phyloP scores from a whole-genome alignment of 164 flowering plant genomes.

The Saururus chinensis region DNA sequence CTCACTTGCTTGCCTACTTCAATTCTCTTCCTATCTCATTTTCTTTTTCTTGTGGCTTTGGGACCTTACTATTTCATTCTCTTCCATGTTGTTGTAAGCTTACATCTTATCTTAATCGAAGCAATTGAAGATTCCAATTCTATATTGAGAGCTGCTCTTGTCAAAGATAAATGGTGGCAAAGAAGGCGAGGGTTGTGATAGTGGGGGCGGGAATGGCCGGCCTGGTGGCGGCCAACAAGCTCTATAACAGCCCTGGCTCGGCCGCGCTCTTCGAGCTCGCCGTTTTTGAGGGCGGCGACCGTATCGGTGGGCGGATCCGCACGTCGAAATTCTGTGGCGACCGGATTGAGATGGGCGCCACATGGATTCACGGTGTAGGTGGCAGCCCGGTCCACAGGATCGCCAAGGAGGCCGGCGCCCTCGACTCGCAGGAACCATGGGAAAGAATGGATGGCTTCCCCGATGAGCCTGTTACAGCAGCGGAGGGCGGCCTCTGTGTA shows the following conservation, averaged over 20 bases:
- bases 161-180: conserved; percentile 38
- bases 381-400: conserved; percentile 81
- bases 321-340: conserved; percentile 66
- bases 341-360: conserved; percentile 84
- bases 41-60: neutral
- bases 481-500: conserved; percentile 21
- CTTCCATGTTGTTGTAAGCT: too few relatives aligned
- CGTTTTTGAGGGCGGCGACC: conserved; percentile 70
- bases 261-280: conserved; percentile 45
- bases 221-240: conserved; percentile 81
- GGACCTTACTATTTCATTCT: too few relatives aligned
- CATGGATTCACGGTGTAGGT: conserved; percentile 95
- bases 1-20: neutral
- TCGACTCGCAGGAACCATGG: conserved; percentile 68
- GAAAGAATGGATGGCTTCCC: conserved; percentile 75
- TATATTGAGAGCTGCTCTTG: neutral
- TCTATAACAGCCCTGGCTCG: conserved; percentile 31
- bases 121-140: too few relatives aligned
- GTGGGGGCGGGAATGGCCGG: conserved; percentile 96
- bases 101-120: too few relatives aligned
- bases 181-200: conserved; percentile 77
- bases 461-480: conserved; percentile 31
- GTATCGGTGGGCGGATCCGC: conserved; percentile 87
- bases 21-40: neutral
- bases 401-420: conserved; percentile 42